Conservation (phyloP, 2,329 filamentous ascomycete species). For the Aspergillus persii region DNA sequence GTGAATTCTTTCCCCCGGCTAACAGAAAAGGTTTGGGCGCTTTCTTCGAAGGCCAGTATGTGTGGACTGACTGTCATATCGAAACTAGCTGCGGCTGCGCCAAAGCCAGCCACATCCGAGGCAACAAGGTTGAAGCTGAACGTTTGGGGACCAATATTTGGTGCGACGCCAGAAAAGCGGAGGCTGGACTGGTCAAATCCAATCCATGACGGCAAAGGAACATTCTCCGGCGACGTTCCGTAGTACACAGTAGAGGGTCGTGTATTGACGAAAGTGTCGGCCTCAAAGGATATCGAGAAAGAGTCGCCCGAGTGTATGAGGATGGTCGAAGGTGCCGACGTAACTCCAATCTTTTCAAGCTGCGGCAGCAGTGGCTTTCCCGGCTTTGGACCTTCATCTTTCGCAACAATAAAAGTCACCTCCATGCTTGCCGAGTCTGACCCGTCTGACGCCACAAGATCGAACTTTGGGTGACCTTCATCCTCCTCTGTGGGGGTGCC, state of each 20-base stretch:
- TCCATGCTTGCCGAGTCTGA: slow-evolving; percentile 63
- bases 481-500: slow-evolving; percentile 64
- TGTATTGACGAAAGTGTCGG: slow-evolving; percentile 62
- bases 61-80: slow-evolving; percentile 70
- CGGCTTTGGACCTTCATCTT: slow-evolving; percentile 34
- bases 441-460: slow-evolving; percentile 67
- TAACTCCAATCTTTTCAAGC: slow-evolving; percentile 34
- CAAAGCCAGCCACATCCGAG: slow-evolving; percentile 76
- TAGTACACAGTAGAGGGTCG: slow-evolving; percentile 65
- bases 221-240: slow-evolving; percentile 71
- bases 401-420: slow-evolving; percentile 69
- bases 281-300: slow-evolving; percentile 70
- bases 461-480: slow-evolving; percentile 60
- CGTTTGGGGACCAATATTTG: slow-evolving; percentile 66
- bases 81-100: slow-evolving; percentile 64
- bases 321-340: slow-evolving; percentile 39
- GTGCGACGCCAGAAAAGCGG: slow-evolving; percentile 69
- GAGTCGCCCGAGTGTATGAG: slow-evolving; percentile 38
- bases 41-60: slow-evolving; percentile 63
- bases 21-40: slow-evolving; percentile 57
- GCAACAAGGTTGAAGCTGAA: slow-evolving; percentile 73
- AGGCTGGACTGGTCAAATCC: slow-evolving; percentile 65
- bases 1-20: slow-evolving; percentile 52
- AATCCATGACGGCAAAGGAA: slow-evolving; percentile 83
- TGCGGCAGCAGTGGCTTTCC: slow-evolving; percentile 37